Evolutionary conservation across 176 grass and related monocot species (phyloP), one percentile per base, ranked within the genome.

Genomic region (Alloteropsis semialata): DNA sequence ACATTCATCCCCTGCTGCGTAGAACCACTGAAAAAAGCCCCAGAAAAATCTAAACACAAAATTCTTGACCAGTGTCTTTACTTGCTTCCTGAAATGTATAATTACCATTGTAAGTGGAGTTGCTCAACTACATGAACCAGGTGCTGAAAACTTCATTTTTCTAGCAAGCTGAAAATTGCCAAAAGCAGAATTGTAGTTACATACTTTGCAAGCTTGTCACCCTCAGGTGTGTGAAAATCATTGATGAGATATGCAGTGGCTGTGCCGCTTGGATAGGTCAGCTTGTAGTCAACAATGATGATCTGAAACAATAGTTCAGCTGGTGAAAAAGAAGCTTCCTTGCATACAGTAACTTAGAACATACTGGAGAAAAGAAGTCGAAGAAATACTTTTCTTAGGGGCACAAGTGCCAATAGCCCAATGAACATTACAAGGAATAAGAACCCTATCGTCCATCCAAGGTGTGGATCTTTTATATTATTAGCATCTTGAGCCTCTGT

Each of bases 11-110:
- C 92, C 88, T 48, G 83, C 92, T 3, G 86, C 93, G 86, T 88
- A 97, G 78, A 97, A 97, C 95, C 95, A 97, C 68, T 94, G 90
- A 42, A 97, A 97, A 83, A 97, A 82, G 32, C 90, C 92, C 95
- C 95, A 97, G 27, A 89, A 74, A 81, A 97, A 97, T 65, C 92
- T 94, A 37, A 76, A 41, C 21, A 83, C 21, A 21, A 97, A 97
- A 81, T 91, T 93, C 77, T 82, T 93, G 55, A 86, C 91, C 76
- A 97, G 74, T 63, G 73, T 97, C 76, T 91, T 93, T 68, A 97
- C 94, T 89, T 97, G 94, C 62, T 93, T 93, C 86, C 94, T 97
- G 79, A 80, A 91, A 86, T 41, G 66, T 64, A 85, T 42, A 1
- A 51, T 39, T 24, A 76, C n/a, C 17, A 5, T 42, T 79, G 67